Base-by-base conservation (phyloP, 495 filamentous ascomycete genomes). In the Xylaria venustula region DNA sequence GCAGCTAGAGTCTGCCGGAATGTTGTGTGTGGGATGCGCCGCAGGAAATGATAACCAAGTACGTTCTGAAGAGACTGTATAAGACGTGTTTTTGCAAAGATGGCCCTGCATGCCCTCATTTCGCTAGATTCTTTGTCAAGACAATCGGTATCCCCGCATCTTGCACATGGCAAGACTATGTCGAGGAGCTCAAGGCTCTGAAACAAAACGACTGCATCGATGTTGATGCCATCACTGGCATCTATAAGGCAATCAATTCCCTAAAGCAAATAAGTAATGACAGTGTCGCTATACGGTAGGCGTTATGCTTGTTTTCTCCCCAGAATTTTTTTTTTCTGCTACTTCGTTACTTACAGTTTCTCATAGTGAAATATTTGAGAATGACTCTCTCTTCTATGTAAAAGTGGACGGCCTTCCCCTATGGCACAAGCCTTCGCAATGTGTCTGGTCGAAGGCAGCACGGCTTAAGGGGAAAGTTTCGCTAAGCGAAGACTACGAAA, bases 371-470 rank as follows among this genome's bases (percentile, higher is more conserved):
- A 12, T 3, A 7, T 40, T 40, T 15, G 37, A 40, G 37, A 40
- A 3, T 3, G 37, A 15, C 14, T 5, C 37, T 40, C 37, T 40
- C 14, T 68, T 75, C 46, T 75, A 66, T 22, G 17, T 23, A 7
- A 1, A 15, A 7, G 46, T 63, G 19, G 32, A 64, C 11, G 58
- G 30, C 7, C n/a, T 45, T 9, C 9, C 42, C 22, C 30, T 49
- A 19, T 79, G 76, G 76, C 49, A 68, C 60, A 65, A 61, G 26
- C 48, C 64, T 8, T 70, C 70, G 0, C 44, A 70, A 34, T 79
- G 75, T 61, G 51, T 79, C 32, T 79, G 75, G 76, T 75, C 75
- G 0, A 71, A 64, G 32, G 63, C 67, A 15, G 68, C 74, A 11
- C 56, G 68, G 25, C 71, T 79, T 22, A 46, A 61, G 6, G 75